Evolutionary conservation across 495 filamentous ascomycete species (phyloP).

Genomic region (Zalerion maritima): DNA sequence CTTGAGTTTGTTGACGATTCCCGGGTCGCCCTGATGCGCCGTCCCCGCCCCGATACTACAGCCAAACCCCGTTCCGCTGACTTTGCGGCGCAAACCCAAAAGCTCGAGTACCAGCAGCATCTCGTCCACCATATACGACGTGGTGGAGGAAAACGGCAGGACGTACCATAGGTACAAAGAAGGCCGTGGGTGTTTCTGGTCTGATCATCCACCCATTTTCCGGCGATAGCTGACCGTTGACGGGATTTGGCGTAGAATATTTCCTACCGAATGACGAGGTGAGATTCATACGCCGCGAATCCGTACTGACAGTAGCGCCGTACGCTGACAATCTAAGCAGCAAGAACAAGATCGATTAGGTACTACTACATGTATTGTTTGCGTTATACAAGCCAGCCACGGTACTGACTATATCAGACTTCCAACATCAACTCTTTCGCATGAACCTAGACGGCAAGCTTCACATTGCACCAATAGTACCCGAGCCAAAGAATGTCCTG

Average conservation of each 20-base stretch:
- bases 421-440: slow-evolving; percentile 37
- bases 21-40: too few species aligned
- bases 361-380: too few species aligned
- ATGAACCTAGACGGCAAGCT: slow-evolving; percentile 32
- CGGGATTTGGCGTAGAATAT: slow-evolving; percentile 5
- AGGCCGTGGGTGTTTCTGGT: slow-evolving; percentile 6
- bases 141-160: slow-evolving; percentile 13
- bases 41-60: too few species aligned
- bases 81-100: too few species aligned
- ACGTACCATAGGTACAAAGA: slow-evolving; percentile 16
- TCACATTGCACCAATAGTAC: slow-evolving; percentile 26
- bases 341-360: slow-evolving; percentile 14
- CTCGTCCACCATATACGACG: slow-evolving; percentile 7
- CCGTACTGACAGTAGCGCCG: too few species aligned
- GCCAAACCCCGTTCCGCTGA: too few species aligned
- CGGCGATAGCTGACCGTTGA: not conserved
- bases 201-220: too few species aligned
- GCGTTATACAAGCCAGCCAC: not conserved
- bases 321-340: slow-evolving; percentile 1
- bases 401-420: slow-evolving; percentile 8
- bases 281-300: not conserved
- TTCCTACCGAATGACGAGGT: slow-evolving; percentile 17
- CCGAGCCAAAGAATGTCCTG: slow-evolving; percentile 29
- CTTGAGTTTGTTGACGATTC: slow-evolving; percentile 3
- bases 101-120: too few species aligned